Conservation (phyloP, 2,329 filamentous ascomycete species). For the Alternaria panax region DNA sequence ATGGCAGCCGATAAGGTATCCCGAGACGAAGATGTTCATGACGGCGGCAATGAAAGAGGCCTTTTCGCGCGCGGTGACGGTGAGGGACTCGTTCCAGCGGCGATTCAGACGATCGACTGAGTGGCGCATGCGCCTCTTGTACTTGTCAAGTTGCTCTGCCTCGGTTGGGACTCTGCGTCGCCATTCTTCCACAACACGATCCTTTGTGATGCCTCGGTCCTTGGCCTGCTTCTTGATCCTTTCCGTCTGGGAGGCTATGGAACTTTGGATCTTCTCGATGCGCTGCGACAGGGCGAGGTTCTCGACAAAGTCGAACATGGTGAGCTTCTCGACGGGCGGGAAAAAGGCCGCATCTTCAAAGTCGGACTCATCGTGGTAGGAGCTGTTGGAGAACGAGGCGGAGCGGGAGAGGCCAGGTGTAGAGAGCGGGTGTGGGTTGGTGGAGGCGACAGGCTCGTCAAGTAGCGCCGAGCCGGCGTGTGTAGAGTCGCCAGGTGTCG, state of each 20-base stretch:
- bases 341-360: constrained; percentile 68
- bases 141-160: constrained; percentile 91
- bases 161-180: constrained; percentile 82
- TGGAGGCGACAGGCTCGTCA: constrained; percentile 56
- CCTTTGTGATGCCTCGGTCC: constrained; percentile 78
- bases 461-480: constrained; percentile 38
- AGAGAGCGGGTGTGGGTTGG: constrained; percentile 51
- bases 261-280: constrained; percentile 87
- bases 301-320: constrained; percentile 91
- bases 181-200: constrained; percentile 93
- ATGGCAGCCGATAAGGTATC: constrained; percentile 86
- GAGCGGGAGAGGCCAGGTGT: constrained; percentile 73
- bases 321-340: constrained; percentile 86
- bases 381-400: constrained; percentile 82
- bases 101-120: constrained; percentile 87
- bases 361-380: constrained; percentile 87
- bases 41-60: constrained; percentile 95
- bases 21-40: constrained; percentile 96
- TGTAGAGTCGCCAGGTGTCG: constrained; percentile 35
- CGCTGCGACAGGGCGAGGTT: constrained; percentile 89
- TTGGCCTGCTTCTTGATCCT: constrained; percentile 86
- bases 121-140: constrained; percentile 83
- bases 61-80: constrained; percentile 90
- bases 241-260: constrained; percentile 81
- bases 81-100: constrained; percentile 88